Evolutionary conservation across 1,284 basidiomycete species (phyloP).

Genomic region (Heterobasidion annosum): DNA sequence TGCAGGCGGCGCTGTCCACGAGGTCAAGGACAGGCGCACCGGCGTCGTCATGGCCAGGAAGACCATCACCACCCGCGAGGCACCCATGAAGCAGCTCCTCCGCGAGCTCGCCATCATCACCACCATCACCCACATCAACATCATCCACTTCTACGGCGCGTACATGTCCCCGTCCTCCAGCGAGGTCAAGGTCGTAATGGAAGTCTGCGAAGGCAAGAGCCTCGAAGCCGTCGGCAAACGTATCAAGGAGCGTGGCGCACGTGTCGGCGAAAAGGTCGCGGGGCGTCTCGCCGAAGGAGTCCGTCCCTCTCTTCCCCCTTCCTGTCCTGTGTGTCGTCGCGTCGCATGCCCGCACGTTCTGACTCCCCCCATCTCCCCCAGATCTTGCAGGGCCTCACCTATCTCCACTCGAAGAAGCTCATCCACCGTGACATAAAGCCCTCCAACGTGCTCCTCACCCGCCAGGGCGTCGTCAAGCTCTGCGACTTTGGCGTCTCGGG

Average conservation of each 20-base stretch:
- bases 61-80: conserved; percentile 92
- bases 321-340: too few relatives aligned
- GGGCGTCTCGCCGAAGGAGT: conserved; percentile 90
- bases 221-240: conserved; percentile 83
- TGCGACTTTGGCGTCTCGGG: conserved; percentile 97
- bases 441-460: conserved; percentile 87
- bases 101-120: conserved; percentile 91
- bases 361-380: conserved; percentile 19
- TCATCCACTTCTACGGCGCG: conserved; percentile 90
- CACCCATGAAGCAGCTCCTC: conserved; percentile 87
- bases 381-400: conserved; percentile 87
- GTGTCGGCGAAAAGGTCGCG: conserved; percentile 88
- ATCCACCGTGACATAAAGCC: conserved; percentile 99
- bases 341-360: background rate
- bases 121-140: conserved; percentile 78
- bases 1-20: conserved; percentile 91
- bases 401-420: conserved; percentile 85
- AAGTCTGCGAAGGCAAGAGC: conserved; percentile 83
- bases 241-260: conserved; percentile 73
- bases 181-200: conserved; percentile 96
- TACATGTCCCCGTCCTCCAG: conserved; percentile 90
- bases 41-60: conserved; percentile 87
- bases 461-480: conserved; percentile 83
- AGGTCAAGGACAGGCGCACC: conserved; percentile 75
- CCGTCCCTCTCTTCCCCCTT: conserved; percentile 18